These are phyloP conservation scores for Pulveroboletus sp. DNA, from an alignment of 768 basidiomycete genomes.

Conservation along the genomic window DNA sequence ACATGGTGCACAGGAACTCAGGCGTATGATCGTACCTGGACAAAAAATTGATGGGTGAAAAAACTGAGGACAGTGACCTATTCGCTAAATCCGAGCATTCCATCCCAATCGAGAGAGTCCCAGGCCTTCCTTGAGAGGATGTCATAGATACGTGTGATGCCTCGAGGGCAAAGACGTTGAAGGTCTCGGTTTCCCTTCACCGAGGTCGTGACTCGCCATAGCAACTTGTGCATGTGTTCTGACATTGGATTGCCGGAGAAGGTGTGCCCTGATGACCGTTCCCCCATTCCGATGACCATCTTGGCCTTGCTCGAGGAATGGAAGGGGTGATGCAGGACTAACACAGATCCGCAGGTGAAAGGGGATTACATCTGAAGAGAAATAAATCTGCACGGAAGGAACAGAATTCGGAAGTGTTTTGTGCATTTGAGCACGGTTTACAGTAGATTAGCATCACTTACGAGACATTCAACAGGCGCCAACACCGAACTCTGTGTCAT, in stretches of 20 bases:
- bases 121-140: constrained; percentile 23
- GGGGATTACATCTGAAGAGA: constrained; percentile 42
- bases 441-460: constrained; percentile 29
- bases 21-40: constrained; percentile 40
- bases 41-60: constrained; percentile 37
- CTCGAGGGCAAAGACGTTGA: constrained; percentile 34
- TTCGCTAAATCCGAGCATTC: constrained; percentile 39
- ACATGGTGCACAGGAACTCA: neutral
- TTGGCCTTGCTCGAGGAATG: too few species aligned
- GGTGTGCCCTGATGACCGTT: too few species aligned
- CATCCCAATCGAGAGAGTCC: constrained; percentile 56
- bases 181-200: constrained; percentile 46
- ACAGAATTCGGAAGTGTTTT: constrained; percentile 43
- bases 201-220: constrained; percentile 29
- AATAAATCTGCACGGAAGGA: constrained; percentile 47
- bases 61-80: constrained; percentile 45
- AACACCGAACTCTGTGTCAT: constrained; percentile 29
- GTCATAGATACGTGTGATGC: constrained; percentile 1
- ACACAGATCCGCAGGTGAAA: constrained; percentile 62
- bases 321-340: neutral
- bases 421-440: neutral
- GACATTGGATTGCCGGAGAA: too few species aligned
- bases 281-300: too few species aligned
- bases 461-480: constrained; percentile 37
- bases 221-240: too few species aligned